Conservation (phyloP, 371 early-diverging fungal species). For the Rhizomucor pusillus region DNA sequence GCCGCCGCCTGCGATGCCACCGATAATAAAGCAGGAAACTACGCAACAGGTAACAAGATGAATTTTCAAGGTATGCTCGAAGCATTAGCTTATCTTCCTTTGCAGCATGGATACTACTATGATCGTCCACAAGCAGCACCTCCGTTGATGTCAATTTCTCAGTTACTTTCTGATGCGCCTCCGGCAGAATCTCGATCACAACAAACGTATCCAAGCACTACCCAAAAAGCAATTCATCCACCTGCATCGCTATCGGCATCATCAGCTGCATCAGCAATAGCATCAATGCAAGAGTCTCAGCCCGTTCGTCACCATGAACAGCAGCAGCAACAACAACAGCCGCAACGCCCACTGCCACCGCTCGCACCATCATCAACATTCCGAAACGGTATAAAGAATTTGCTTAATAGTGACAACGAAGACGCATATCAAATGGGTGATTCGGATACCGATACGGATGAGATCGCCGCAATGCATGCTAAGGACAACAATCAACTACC, state of each 20-base stretch:
- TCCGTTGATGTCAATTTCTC: slow-evolving; percentile 49
- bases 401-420: slow-evolving; percentile 29
- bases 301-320: background rate
- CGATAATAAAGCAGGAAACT: slow-evolving; percentile 4
- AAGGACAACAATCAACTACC: no score
- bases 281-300: background rate
- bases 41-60: slow-evolving; percentile 8
- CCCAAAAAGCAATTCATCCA: background rate
- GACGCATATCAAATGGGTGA: slow-evolving; percentile 33
- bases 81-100: background rate
- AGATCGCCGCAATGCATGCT: slow-evolving; percentile 6
- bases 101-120: slow-evolving; percentile 2
- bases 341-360: background rate
- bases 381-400: slow-evolving; percentile 29
- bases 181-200: slow-evolving; percentile 8
- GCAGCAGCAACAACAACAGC: slow-evolving; percentile 1
- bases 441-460: slow-evolving; percentile 42
- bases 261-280: background rate
- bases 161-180: slow-evolving; percentile 36
- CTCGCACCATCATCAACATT: slow-evolving; percentile 5
- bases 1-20: slow-evolving; percentile 1
- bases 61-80: background rate
- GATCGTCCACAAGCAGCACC: slow-evolving; percentile 16
- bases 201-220: background rate
- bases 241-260: background rate